These are phyloP conservation scores for Pseudonectria foliicola DNA, from an alignment of 2,329 filamentous ascomycete genomes.

Conservation along the genomic window DNA sequence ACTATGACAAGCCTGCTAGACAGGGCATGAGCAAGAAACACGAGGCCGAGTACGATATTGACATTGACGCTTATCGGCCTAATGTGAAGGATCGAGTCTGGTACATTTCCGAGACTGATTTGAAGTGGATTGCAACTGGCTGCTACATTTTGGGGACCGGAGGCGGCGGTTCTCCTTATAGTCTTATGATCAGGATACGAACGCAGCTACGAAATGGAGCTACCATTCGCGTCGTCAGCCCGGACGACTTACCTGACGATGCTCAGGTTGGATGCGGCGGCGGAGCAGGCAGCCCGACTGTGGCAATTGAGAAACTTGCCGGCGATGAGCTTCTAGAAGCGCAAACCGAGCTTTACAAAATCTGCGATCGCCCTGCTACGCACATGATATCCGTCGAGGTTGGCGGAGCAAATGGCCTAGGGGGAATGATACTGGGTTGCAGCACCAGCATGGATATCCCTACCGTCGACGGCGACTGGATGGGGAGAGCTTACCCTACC, in stretches of 20 bases:
- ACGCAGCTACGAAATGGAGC: conserved; percentile 44
- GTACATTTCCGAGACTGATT: conserved; percentile 51
- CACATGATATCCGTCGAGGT: conserved; percentile 59
- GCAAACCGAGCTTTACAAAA: conserved; percentile 46
- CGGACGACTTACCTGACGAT: conserved; percentile 41
- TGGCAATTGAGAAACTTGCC: conserved; percentile 52
- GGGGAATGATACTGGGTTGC: conserved; percentile 49
- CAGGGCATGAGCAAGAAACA: neutral
- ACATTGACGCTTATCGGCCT: conserved; percentile 40
- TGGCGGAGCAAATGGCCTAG: conserved; percentile 58
- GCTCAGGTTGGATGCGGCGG: conserved; percentile 49
- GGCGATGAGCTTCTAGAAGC: conserved; percentile 49
- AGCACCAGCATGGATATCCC: conserved; percentile 44
- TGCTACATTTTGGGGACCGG: conserved; percentile 57
- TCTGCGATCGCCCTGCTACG: conserved; percentile 39
- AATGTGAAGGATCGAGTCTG: conserved; percentile 44
- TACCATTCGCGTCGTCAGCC: conserved; percentile 43
- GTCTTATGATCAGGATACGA: conserved; percentile 43
- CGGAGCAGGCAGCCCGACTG: conserved; percentile 52
- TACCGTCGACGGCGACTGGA: conserved; percentile 48
- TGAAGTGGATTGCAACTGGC: conserved; percentile 49
- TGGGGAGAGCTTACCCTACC: conserved; percentile 49
- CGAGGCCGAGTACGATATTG: conserved; percentile 16
- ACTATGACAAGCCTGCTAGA: conserved; percentile 13
- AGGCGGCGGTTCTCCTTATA: conserved; percentile 50